Percentiles rank a stretch among this genome's conserved stretches.
These are phyloP conservation scores for Pseudogymnoascus sp. DNA, from an alignment of 2,329 filamentous ascomycete species.

Conservation along the genomic window DNA sequence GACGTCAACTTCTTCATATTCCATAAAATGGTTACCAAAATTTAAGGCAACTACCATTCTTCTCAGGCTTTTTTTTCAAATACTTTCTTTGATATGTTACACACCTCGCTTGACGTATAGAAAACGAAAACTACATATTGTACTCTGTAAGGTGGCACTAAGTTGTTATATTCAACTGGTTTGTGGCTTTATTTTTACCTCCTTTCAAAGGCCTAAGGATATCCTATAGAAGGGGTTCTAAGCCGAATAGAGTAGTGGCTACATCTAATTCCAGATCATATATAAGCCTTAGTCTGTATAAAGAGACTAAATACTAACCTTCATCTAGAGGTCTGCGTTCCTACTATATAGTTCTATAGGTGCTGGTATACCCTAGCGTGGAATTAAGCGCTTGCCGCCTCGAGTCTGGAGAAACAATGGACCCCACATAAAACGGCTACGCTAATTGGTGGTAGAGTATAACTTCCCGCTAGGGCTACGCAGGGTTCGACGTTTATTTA, in stretches of 20 bases:
- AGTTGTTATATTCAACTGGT: not conserved
- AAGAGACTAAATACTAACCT: not conserved
- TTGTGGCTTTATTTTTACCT: not conserved
- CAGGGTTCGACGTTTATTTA: conserved; percentile 3
- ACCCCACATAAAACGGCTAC: not conserved
- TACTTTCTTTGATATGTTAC: not conserved
- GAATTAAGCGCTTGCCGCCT: not conserved
- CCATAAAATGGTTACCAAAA: not conserved
- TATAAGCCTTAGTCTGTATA: not conserved
- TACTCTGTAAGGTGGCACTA: not conserved
- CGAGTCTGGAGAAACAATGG: not conserved
- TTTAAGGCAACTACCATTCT: not conserved
- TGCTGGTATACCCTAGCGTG: not conserved
- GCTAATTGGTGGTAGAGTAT: not conserved
- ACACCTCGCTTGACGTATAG: not conserved
- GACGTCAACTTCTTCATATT: not conserved
- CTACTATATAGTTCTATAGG: not conserved
- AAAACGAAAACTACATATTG: not conserved
- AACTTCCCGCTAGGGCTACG: not conserved
- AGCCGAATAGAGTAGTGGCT: not conserved
- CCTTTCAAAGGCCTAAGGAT: not conserved
- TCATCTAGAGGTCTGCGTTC: not conserved
- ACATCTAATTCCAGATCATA: not conserved
- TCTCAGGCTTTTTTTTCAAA: not conserved
- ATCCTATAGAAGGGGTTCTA: not conserved